phyloP scores from a whole-genome alignment of 2,329 filamentous ascomycete genomes.

The Colletotrichum sp. region DNA sequence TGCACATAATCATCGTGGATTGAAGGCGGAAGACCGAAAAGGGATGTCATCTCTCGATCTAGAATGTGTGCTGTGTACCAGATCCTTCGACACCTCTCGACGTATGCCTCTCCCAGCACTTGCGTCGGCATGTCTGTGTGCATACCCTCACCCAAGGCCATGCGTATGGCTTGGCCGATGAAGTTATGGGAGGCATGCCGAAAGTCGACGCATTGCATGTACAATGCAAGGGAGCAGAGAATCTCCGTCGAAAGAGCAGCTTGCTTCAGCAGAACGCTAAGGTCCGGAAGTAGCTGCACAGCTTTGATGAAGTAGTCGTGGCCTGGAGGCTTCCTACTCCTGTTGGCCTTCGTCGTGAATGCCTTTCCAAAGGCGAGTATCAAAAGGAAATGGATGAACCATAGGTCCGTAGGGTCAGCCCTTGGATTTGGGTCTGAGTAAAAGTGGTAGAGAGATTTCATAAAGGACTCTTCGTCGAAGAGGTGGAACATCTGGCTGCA shows the following conservation, averaged over 20 bases:
- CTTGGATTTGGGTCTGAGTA: slow-evolving; percentile 27
- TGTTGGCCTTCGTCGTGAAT: slow-evolving; percentile 45
- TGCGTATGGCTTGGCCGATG: slow-evolving; percentile 57
- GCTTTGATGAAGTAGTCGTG: slow-evolving; percentile 51
- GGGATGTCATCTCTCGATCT: slow-evolving; percentile 57
- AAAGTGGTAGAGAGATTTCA: slow-evolving; percentile 35
- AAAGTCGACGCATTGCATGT: slow-evolving; percentile 56
- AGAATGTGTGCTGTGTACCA: slow-evolving; percentile 62
- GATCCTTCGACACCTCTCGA: slow-evolving; percentile 52
- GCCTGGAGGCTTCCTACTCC: slow-evolving; percentile 46
- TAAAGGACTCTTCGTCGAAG: slow-evolving; percentile 59
- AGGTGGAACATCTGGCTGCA: slow-evolving; percentile 59
- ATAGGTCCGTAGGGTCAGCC: slow-evolving; percentile 35
- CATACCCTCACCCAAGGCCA: slow-evolving; percentile 55
- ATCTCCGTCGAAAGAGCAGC: slow-evolving; percentile 54
- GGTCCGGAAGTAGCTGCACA: slow-evolving; percentile 47
- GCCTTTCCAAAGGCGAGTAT: slow-evolving; percentile 62
- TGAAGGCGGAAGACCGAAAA: slow-evolving; percentile 57
- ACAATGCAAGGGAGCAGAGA: slow-evolving; percentile 56
- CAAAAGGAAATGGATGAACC: slow-evolving; percentile 59
- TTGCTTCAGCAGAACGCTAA: slow-evolving; percentile 42
- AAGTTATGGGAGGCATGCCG: slow-evolving; percentile 49
- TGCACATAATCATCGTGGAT: slow-evolving; percentile 57
- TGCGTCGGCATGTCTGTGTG: slow-evolving; percentile 55
- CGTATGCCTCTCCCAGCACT: slow-evolving; percentile 41